Conservation (phyloP, 208 protist species). For the Phytomonas sp. region DNA sequence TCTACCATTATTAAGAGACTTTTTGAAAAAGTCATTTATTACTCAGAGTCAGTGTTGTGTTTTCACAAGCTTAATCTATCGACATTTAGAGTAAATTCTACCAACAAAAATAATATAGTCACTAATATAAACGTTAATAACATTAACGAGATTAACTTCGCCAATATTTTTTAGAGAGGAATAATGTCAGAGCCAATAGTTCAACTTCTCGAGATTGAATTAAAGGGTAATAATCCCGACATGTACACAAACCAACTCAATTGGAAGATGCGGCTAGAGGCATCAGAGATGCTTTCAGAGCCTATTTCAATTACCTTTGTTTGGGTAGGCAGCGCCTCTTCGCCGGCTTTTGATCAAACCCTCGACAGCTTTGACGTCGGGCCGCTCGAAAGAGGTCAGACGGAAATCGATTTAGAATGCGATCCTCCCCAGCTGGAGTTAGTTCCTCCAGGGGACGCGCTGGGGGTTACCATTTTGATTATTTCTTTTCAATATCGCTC, state of each 20-base stretch:
- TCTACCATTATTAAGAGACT: neutral
- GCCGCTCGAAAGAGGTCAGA: slow-evolving; percentile 88
- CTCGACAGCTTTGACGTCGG: slow-evolving; percentile 96
- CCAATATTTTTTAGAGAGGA: neutral
- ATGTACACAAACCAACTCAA: slow-evolving; percentile 37
- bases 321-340: slow-evolving; percentile 95
- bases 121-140: neutral
- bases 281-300: slow-evolving; percentile 40
- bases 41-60: neutral
- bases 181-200: slow-evolving; percentile 66
- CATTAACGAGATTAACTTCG: neutral
- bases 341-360: slow-evolving; percentile 92
- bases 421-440: slow-evolving; percentile 85
- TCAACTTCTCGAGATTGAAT: slow-evolving; percentile 83
- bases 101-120: slow-evolving; percentile 6
- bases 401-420: slow-evolving; percentile 92
- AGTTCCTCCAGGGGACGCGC: slow-evolving; percentile 89
- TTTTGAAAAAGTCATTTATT: slow-evolving; percentile 6
- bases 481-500: slow-evolving; percentile 93
- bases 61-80: slow-evolving; percentile 7
- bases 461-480: slow-evolving; percentile 95
- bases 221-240: slow-evolving; percentile 71
- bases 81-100: neutral
- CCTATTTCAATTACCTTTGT: slow-evolving; percentile 95
- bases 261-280: slow-evolving; percentile 77